These are phyloP conservation scores for Nelumbo lutea DNA, from an alignment of 164 flowering plant species.

Conservation along the genomic window DNA sequence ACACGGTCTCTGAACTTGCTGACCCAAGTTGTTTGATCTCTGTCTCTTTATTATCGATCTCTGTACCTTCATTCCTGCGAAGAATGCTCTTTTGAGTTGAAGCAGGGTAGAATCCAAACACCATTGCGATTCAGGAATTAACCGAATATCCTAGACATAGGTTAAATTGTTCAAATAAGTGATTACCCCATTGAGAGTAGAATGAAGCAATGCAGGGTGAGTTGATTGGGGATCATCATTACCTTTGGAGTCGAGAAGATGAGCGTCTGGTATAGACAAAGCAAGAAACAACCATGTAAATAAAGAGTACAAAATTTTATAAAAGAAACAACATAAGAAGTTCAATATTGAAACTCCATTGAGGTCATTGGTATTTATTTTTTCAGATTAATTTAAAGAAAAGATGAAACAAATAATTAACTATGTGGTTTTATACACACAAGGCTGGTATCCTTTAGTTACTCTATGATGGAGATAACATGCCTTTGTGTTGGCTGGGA, in stretches of 20 bases:
- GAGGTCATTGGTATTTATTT: no score
- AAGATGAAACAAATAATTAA: background rate
- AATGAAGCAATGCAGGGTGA: background rate
- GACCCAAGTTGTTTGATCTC: conserved; percentile 4
- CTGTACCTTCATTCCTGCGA: conserved; percentile 26
- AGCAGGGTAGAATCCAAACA: conserved; percentile 14
- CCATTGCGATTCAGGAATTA: conserved; percentile 16
- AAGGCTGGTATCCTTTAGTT: background rate
- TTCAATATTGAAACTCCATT: no score
- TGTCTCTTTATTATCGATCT: conserved; percentile 12
- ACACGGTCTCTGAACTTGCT: no score
- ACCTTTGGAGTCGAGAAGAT: conserved; percentile 22
- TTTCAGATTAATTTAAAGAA: no score
- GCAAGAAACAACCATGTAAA: background rate
- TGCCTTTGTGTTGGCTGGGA: conserved; percentile 26
- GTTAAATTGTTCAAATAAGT: conserved; percentile 20
- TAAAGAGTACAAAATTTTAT: background rate
- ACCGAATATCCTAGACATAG: conserved; percentile 27
- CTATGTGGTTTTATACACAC: no score
- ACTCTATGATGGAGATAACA: background rate
- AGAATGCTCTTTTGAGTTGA: conserved; percentile 20
- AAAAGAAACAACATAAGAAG: no score
- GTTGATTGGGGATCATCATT: background rate
- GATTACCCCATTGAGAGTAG: background rate
- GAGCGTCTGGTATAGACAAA: conserved; percentile 17